phyloP scores from a whole-genome alignment of 179 eudicot species.

The Spergularia azorica region DNA sequence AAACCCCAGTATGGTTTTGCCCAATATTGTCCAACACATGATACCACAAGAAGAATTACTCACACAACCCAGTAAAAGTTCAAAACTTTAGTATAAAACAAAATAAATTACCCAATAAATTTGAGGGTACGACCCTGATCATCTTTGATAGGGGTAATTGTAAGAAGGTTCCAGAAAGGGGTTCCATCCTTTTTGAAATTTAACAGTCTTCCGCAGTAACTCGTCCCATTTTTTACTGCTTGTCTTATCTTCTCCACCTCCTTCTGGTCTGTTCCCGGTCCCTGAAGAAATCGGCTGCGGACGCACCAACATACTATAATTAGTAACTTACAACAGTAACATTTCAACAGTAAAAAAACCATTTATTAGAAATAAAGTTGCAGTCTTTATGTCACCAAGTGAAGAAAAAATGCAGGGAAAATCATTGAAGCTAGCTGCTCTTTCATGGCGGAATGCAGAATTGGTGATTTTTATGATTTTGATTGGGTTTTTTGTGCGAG shows the following conservation, averaged over 20 bases:
- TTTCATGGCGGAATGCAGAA: no score
- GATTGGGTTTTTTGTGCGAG: no score
- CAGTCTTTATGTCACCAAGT: not conserved
- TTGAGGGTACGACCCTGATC: constrained; percentile 74
- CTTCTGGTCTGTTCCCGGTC: constrained; percentile 77
- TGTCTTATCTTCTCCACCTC: constrained; percentile 83
- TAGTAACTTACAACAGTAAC: not conserved
- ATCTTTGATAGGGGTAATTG: constrained; percentile 89
- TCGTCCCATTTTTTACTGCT: constrained; percentile 69
- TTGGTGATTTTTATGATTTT: no score
- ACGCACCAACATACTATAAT: not conserved
- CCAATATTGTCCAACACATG: not conserved
- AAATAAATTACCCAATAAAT: constrained; percentile 73
- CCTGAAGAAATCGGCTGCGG: constrained; percentile 95
- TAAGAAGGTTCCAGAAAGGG: constrained; percentile 98
- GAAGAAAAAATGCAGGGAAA: not conserved
- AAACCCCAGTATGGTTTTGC: not conserved
- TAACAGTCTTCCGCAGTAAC: constrained; percentile 88
- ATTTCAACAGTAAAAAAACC: not conserved
- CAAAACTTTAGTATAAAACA: not conserved
- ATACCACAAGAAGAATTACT: no score
- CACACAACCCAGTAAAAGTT: no score
- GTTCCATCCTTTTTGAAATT: constrained; percentile 96
- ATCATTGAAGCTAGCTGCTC: not conserved
- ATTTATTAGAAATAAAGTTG: not conserved